A percentile compares a stretch with the other conserved stretches of the same genome.
phyloP scores from a whole-genome alignment of 2,329 filamentous ascomycete species.

The Metarhizium rileyi region DNA sequence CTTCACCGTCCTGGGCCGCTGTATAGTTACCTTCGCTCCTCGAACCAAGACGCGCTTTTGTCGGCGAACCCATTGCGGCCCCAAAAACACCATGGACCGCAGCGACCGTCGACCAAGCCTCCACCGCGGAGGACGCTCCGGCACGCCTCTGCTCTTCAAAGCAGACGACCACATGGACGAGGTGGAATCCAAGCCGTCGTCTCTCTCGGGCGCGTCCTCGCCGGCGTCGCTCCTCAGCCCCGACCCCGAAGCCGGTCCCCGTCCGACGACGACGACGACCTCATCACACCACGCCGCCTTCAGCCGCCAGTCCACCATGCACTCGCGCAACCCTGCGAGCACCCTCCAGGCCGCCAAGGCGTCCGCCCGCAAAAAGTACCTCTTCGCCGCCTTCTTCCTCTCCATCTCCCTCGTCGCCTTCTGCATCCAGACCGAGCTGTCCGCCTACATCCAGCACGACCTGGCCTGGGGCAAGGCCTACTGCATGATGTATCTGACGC shows the following conservation, averaged over 20 bases:
- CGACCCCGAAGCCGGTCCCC: conserved; percentile 8
- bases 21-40: too few species aligned
- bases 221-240: conserved; percentile 15
- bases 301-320: conserved; percentile 53
- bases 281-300: conserved; percentile 15
- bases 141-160: conserved; percentile 13
- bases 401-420: conserved; percentile 77
- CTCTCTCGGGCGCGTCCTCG: conserved; percentile 14
- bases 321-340: conserved; percentile 63
- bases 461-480: conserved; percentile 97
- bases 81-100: conserved; percentile 2
- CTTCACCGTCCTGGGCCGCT: too few species aligned
- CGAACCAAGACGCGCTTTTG: too few species aligned
- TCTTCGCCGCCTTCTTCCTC: conserved; percentile 77
- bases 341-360: conserved; percentile 20
- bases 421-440: conserved; percentile 89
- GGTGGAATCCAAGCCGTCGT: conserved; percentile 15
- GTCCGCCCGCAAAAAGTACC: conserved; percentile 68
- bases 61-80: background rate
- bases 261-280: background rate
- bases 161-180: conserved; percentile 11
- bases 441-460: conserved; percentile 86
- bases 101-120: conserved; percentile 8
- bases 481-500: conserved; percentile 97
- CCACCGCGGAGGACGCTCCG: conserved; percentile 9